Percentiles rank a stretch among this genome's conserved stretches.
phyloP scores from a whole-genome alignment of 805 yeast genomes.

The Schwanniomyces yamadae region DNA sequence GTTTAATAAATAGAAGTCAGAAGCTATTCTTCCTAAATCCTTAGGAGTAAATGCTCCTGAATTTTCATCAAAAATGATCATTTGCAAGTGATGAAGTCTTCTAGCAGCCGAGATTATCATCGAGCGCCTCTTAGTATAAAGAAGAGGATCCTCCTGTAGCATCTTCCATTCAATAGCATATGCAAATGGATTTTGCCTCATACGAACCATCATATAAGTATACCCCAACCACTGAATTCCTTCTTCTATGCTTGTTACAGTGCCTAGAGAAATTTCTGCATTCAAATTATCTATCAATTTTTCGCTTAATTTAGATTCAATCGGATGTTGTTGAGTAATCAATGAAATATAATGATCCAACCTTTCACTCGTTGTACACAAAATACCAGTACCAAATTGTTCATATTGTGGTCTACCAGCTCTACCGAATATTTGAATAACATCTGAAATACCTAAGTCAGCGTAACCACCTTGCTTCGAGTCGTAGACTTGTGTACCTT shows the following conservation, averaged over 20 bases:
- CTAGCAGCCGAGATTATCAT: conserved; percentile 81
- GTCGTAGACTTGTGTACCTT: conserved; percentile 95
- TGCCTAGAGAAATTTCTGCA: conserved; percentile 95
- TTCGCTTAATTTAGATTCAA: conserved; percentile 77
- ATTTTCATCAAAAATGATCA: conserved; percentile 88
- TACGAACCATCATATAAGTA: conserved; percentile 88
- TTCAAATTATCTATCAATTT: conserved; percentile 88
- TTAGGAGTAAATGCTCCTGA: conserved; percentile 78
- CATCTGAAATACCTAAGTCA: conserved; percentile 94
- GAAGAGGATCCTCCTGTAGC: conserved; percentile 74
- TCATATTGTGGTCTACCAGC: conserved; percentile 99
- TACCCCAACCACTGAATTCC: conserved; percentile 98
- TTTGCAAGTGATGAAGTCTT: conserved; percentile 79
- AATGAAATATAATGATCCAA: conserved; percentile 87
- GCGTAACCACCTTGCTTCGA: conserved; percentile 91
- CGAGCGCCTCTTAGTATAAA: conserved; percentile 68
- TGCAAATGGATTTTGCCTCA: conserved; percentile 90
- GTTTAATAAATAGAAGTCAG: conserved; percentile 85
- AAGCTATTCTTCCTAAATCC: conserved; percentile 90
- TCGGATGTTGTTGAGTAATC: conserved; percentile 92
- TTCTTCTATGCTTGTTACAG: conserved; percentile 91
- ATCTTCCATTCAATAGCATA: conserved; percentile 92
- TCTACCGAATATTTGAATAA: conserved; percentile 96
- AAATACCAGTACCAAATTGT: conserved; percentile 85
- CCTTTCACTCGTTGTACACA: conserved; percentile 78